A percentile compares a stretch with the other conserved stretches of the same genome.
These are phyloP conservation scores for Pachysandra terminalis DNA, from an alignment of 164 flowering plant genomes.

Conservation along the genomic window DNA sequence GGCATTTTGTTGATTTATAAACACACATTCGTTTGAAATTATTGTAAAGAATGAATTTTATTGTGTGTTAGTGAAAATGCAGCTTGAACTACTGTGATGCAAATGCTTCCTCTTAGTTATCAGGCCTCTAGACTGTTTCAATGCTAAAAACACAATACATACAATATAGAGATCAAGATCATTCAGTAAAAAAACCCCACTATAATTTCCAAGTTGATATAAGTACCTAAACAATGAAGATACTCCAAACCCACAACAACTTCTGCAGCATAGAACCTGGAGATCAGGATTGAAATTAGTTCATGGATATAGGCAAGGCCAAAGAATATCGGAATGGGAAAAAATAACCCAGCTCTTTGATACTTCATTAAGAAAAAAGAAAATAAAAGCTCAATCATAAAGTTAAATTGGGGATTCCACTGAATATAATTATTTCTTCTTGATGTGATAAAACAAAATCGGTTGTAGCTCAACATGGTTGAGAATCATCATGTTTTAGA, in stretches of 20 bases:
- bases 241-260: constrained; percentile 90
- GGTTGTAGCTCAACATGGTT: background rate
- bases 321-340: background rate
- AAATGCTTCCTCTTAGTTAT: background rate
- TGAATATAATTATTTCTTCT: background rate
- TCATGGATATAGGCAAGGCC: background rate
- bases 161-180: background rate
- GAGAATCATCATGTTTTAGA: background rate
- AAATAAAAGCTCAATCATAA: background rate
- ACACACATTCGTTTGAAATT: background rate
- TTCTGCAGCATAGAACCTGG: constrained; percentile 95
- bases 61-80: background rate
- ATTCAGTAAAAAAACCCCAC: background rate
- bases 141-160: no score
- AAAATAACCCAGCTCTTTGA: background rate
- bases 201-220: background rate
- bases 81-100: background rate
- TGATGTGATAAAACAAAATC: background rate
- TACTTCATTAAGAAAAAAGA: background rate
- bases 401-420: background rate
- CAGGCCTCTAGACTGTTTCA: background rate
- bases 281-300: constrained; percentile 7
- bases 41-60: no score
- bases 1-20: no score
- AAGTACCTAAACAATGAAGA: constrained; percentile 93